Evolutionary conservation across 179 eudicot genomes (phyloP), one percentile per base, ranked within the genome.

Genomic region (Gypsophila paniculata): DNA sequence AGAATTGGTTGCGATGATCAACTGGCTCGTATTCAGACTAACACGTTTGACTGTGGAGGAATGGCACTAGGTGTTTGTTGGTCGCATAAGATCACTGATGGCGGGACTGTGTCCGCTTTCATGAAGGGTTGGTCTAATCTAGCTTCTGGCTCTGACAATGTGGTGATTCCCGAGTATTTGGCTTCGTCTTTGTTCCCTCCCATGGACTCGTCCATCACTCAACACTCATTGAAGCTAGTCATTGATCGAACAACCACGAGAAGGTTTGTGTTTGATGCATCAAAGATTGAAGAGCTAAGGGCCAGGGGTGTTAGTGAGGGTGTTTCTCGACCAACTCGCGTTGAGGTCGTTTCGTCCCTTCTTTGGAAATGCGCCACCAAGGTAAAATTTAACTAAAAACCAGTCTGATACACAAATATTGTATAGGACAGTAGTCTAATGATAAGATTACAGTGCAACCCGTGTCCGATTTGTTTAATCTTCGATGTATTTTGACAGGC

Each of bases 341-440:
- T 85, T 18, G 89, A 85, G 72, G 83, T 60, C 0, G 85, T 85
- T 11, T 77, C 83, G 0, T 81, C 85, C 2, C 71, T 83, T 46
- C 58, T 85, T 2, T 85, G 86, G 86, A 79, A 81, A 66, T 76
- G 79, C 68, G 78, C 77, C 49, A 74, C 77, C n/a, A 68, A 55
- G 82, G 76, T 79, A 54, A 54, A 62, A 22, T 11, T 11, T 18
- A 4, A 70, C 4, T 8, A 22, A 10, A 2, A 55, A 32, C 49
- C 26, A 6, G 68, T 10, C 52, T 38, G 38, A 36, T 9, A 8
- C 13, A 0, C 7, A 2, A 2, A 14, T 1, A 4, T 8, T 61
- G 44, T 2, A 61, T 32, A 34, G 36, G 8, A 2, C 14, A 6
- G 11, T 9, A 42, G 6, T 42, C 46, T 42, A 42, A 42, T 8